Evolutionary conservation across 768 basidiomycete species (phyloP).

Genomic region (Boletales sp.): DNA sequence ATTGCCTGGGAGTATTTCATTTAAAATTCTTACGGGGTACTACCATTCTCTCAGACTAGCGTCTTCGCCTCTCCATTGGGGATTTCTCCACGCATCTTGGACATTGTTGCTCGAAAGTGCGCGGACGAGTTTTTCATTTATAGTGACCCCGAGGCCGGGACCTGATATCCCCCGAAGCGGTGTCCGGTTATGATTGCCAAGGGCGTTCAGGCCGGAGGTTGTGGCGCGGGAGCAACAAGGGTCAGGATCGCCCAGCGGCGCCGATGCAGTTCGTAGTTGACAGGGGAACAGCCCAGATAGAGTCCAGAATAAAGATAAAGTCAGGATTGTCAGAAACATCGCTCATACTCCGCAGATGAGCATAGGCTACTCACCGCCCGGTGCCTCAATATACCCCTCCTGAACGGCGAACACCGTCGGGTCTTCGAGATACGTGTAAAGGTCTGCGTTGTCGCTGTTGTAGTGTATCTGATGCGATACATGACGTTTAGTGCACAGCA

Average conservation of each 20-base stretch:
- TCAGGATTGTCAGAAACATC: not conserved
- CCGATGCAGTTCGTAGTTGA: not conserved
- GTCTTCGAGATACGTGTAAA: conserved; percentile 56
- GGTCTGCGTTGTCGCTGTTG: conserved; percentile 54
- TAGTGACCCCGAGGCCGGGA: conserved; percentile 57
- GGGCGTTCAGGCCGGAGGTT: not conserved
- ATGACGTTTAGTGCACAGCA: not conserved
- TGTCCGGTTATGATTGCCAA: not conserved
- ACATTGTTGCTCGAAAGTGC: conserved; percentile 16
- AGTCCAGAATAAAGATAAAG: not conserved
- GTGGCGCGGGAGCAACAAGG: not conserved
- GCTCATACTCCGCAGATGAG: not conserved
- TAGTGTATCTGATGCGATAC: conserved; percentile 51
- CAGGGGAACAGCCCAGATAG: not conserved
- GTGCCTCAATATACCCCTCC: conserved; percentile 47
- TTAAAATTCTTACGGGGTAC: not conserved
- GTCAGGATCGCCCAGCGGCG: not conserved
- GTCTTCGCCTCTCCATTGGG: conserved; percentile 53
- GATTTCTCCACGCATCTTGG: conserved; percentile 26
- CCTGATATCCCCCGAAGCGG: conserved; percentile 29
- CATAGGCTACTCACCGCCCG: conserved; percentile 31
- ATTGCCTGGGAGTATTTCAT: not conserved
- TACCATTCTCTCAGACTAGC: conserved; percentile 56
- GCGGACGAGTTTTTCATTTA: conserved; percentile 56
- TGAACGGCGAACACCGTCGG: conserved; percentile 50